Percentiles rank a stretch among this genome's conserved stretches.
phyloP scores from a whole-genome alignment of 1,284 basidiomycete genomes.

The Cutaneotrichosporon sp. region DNA sequence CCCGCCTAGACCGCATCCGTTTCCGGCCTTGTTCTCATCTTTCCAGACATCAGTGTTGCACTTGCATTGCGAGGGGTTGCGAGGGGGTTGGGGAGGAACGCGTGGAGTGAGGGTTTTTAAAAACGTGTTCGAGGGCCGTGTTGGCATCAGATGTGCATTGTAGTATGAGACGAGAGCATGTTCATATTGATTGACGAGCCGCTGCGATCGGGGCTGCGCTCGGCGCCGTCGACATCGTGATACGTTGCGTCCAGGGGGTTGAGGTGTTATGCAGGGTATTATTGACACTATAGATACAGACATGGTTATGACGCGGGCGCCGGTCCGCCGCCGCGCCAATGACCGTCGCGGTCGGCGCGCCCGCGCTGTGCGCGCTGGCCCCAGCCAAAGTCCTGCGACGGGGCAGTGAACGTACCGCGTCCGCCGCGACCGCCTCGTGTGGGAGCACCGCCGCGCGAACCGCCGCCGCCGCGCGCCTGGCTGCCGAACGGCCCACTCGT shows the following conservation, averaged over 20 bases:
- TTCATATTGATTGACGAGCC: conserved; percentile 1
- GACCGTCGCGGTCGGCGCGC: neutral
- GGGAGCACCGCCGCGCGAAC: neutral
- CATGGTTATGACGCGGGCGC: neutral
- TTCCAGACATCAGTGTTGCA: conserved; percentile 5
- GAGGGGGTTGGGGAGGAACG: neutral
- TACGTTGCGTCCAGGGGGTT: too few relatives aligned
- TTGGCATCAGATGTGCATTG: conserved; percentile 17
- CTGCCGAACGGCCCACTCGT: neutral
- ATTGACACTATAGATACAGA: too few relatives aligned
- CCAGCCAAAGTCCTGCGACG: neutral
- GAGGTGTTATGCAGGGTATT: too few relatives aligned
- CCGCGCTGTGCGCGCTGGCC: neutral
- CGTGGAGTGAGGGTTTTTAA: too few relatives aligned
- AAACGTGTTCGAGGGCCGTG: too few relatives aligned
- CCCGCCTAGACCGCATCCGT: conserved; percentile 3
- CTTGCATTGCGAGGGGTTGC: neutral
- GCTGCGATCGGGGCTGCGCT: too few relatives aligned
- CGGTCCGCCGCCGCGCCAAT: neutral
- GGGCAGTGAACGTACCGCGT: neutral
- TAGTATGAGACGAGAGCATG: conserved; percentile 16
- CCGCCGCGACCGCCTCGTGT: neutral
- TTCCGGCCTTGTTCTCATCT: conserved; percentile 4
- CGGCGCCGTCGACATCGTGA: too few relatives aligned
- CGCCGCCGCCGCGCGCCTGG: neutral